Conservation (phyloP, 805 yeast species). For the Yarrowia divulgata region DNA sequence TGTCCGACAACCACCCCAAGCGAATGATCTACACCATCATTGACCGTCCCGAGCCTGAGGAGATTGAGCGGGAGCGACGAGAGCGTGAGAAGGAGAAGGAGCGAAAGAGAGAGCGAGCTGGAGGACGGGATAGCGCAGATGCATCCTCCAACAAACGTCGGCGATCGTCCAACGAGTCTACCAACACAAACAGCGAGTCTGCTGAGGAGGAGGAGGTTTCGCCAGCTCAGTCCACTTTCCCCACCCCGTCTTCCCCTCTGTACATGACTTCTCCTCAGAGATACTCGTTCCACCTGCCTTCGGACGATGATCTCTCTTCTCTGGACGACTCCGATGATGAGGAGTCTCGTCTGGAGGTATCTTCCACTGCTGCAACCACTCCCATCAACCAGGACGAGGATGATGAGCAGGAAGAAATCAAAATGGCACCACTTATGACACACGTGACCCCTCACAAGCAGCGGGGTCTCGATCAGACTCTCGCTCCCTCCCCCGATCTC, state of each 20-base stretch:
- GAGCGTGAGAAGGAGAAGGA: slow-evolving; percentile 39
- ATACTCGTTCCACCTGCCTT: slow-evolving; percentile 26
- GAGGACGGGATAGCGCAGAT: slow-evolving; percentile 14
- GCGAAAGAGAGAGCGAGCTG: slow-evolving; percentile 32
- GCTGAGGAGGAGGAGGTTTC: slow-evolving; percentile 27
- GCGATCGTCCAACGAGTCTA: slow-evolving; percentile 7
- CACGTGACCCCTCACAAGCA: slow-evolving; percentile 6
- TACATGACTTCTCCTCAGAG: slow-evolving; percentile 34
- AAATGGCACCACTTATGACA: slow-evolving; percentile 4
- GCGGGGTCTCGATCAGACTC: slow-evolving; percentile 30
- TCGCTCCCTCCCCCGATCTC: slow-evolving; percentile 14
- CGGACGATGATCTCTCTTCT: slow-evolving; percentile 33
- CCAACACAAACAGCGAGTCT: slow-evolving; percentile 11
- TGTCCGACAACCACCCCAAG: slow-evolving; percentile 40
- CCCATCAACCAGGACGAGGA: slow-evolving; percentile 27
- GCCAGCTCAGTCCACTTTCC: slow-evolving; percentile 14
- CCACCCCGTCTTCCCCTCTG: slow-evolving; percentile 24
- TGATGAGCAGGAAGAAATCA: slow-evolving; percentile 12
- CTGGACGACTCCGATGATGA: slow-evolving; percentile 32
- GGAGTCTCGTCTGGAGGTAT: slow-evolving; percentile 24
- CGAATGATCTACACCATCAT: slow-evolving; percentile 39
- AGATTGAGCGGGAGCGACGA: slow-evolving; percentile 26
- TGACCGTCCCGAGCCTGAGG: slow-evolving; percentile 27
- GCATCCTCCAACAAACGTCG: slow-evolving; percentile 18
- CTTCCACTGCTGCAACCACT: slow-evolving; percentile 34